These are phyloP conservation scores for Hypoxylon intermedium DNA, from an alignment of 495 filamentous ascomycete genomes.

Conservation along the genomic window DNA sequence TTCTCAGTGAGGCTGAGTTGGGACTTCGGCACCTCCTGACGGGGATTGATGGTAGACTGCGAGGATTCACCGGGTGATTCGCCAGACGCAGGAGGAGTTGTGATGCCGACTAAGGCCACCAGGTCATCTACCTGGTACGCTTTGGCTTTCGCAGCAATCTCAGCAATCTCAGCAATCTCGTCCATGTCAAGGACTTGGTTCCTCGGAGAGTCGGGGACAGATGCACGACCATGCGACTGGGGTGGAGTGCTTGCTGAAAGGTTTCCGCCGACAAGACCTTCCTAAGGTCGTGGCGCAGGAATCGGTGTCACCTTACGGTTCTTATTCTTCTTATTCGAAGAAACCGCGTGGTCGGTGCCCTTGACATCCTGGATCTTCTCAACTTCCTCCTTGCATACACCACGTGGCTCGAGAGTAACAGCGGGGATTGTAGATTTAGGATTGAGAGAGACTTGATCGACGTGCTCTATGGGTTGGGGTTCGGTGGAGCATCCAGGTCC, in stretches of 20 bases:
- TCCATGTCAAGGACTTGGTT: too few species aligned
- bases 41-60: too few species aligned
- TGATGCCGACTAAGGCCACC: constrained; percentile 10
- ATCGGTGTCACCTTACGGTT: constrained; percentile 12
- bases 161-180: neutral
- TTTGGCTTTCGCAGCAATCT: too few species aligned
- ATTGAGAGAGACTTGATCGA: too few species aligned
- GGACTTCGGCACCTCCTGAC: neutral
- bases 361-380: neutral
- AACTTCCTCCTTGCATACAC: neutral
- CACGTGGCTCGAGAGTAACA: too few species aligned
- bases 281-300: constrained; percentile 34
- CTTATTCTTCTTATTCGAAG: too few species aligned
- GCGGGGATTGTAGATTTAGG: too few species aligned
- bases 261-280: constrained; percentile 3
- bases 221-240: too few species aligned
- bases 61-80: too few species aligned
- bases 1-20: neutral
- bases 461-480: neutral
- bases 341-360: neutral
- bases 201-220: too few species aligned
- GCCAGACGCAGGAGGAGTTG: too few species aligned
- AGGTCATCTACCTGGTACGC: neutral
- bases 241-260: neutral
- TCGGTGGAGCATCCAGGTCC: neutral